phyloP scores from a whole-genome alignment of 1,139 yeast species.

The Yamadazyma buinensis region DNA sequence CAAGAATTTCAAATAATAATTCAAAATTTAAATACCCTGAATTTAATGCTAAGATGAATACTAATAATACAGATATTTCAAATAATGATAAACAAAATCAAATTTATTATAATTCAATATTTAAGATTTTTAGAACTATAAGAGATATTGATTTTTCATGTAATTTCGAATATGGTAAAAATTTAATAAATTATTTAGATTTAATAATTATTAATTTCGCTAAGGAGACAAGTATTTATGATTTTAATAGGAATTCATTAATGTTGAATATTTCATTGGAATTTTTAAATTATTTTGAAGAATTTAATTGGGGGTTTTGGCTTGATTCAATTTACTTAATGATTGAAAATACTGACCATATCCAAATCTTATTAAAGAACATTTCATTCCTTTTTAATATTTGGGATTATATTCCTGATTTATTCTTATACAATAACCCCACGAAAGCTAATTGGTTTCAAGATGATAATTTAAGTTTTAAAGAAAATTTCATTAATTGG shows the following conservation, averaged over 20 bases:
- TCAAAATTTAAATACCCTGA: slow-evolving; percentile 12
- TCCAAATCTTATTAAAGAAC: slow-evolving; percentile 59
- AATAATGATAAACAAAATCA: slow-evolving; percentile 21
- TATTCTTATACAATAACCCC: too few relatives aligned
- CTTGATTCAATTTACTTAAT: slow-evolving; percentile 54
- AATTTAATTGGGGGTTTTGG: slow-evolving; percentile 77
- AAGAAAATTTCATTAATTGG: slow-evolving; percentile 52
- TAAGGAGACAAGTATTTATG: slow-evolving; percentile 40
- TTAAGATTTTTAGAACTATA: slow-evolving; percentile 42
- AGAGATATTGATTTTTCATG: slow-evolving; percentile 33
- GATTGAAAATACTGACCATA: slow-evolving; percentile 56
- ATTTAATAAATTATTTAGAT: slow-evolving; percentile 24
- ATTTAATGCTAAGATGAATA: slow-evolving; percentile 4
- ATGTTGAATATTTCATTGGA: slow-evolving; percentile 45
- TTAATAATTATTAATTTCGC: slow-evolving; percentile 35
- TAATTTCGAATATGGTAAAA: slow-evolving; percentile 4
- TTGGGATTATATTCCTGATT: slow-evolving; percentile 68
- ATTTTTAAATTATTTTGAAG: slow-evolving; percentile 36
- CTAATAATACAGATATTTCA: not conserved
- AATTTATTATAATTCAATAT: slow-evolving; percentile 33
- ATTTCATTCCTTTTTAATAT: slow-evolving; percentile 66
- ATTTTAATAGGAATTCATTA: slow-evolving; percentile 40
- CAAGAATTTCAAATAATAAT: slow-evolving; percentile 25
- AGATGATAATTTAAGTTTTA: slow-evolving; percentile 34
- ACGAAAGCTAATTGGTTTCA: slow-evolving; percentile 27